Base-by-base conservation (phyloP, 2,329 filamentous ascomycete species). In the Aspergillus sp. region DNA sequence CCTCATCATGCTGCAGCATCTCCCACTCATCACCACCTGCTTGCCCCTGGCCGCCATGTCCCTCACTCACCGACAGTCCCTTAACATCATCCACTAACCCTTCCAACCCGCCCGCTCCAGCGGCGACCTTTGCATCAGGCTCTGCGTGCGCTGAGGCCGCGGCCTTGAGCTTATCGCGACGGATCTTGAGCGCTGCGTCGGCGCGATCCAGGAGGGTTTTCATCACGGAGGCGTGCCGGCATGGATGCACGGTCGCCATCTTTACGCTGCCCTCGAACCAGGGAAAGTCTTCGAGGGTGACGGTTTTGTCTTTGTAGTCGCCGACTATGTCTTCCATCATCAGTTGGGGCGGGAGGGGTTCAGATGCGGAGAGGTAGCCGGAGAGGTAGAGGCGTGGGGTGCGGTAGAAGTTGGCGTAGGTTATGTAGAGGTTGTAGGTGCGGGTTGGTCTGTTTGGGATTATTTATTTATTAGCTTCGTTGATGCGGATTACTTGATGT, bases 261-360 rank as follows among this genome's bases (percentile, higher is more conserved):
- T 97, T 97, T 74, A 97, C 87, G 69, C 88, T 89, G 72, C 91
- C 89, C 66, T 91, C 90, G 75, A 96, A 95, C 81, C 96, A 97
- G 50, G 92, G 92, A 74, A 99, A 99, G 78, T 97, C 92, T 75
- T 99, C 95, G 61, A 98, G 87, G 1, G 95, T 99, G 62, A 99
- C 95, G 0, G 95, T 99, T 83, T 99, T 99, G 81, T 97, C 92
- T 75, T 96, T 96, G 82, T 97, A 97, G 81, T 97, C 92, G 63
- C 93, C 92, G 38, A 96, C 91, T 59, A 97, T 96, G 75, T 97
- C 92, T 77, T 97, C 91, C 91, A 97, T 96, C 92, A 97, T 97
- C 55, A 89, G 83, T 55, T 90, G 85, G 2, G 92, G 92, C 3
- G 90, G 87, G 0, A 96, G 88, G 1, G 93, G 92, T 66, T 92